Conservation (phyloP, 2,329 filamentous ascomycete species). For the Fusarium sp. region DNA sequence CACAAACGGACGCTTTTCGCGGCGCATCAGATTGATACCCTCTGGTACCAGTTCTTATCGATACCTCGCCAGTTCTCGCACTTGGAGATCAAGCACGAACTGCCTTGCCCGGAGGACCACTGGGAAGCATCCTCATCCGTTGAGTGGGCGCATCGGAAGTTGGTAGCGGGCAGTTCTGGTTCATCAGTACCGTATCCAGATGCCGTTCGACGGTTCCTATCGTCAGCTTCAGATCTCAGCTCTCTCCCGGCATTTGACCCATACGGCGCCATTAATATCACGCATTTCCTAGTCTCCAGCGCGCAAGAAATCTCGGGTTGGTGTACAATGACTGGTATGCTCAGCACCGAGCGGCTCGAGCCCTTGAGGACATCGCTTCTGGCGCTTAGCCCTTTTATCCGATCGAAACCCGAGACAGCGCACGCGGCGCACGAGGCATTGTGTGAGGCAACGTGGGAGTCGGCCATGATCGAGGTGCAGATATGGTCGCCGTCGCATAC, state of each 20-base stretch:
- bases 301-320: constrained; percentile 60
- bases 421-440: constrained; percentile 31
- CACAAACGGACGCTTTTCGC: constrained; percentile 61
- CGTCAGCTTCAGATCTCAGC: constrained; percentile 44
- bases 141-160: constrained; percentile 53
- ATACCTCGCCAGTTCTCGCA: constrained; percentile 56
- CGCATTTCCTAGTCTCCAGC: constrained; percentile 59
- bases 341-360: constrained; percentile 58
- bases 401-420: constrained; percentile 22
- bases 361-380: constrained; percentile 55
- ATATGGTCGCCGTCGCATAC: constrained; percentile 61
- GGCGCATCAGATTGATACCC: constrained; percentile 59
- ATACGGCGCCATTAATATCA: constrained; percentile 60
- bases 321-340: constrained; percentile 60
- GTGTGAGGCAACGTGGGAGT: constrained; percentile 58
- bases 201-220: constrained; percentile 51
- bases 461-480: constrained; percentile 60
- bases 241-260: constrained; percentile 56
- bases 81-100: constrained; percentile 61
- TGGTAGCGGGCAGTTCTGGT: constrained; percentile 33
- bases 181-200: constrained; percentile 21
- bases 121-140: constrained; percentile 57
- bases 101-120: constrained; percentile 57
- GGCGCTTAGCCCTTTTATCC: constrained; percentile 45
- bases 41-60: constrained; percentile 61